phyloP scores from a whole-genome alignment of 2,329 filamentous ascomycete species.

The Xylaria sp. region DNA sequence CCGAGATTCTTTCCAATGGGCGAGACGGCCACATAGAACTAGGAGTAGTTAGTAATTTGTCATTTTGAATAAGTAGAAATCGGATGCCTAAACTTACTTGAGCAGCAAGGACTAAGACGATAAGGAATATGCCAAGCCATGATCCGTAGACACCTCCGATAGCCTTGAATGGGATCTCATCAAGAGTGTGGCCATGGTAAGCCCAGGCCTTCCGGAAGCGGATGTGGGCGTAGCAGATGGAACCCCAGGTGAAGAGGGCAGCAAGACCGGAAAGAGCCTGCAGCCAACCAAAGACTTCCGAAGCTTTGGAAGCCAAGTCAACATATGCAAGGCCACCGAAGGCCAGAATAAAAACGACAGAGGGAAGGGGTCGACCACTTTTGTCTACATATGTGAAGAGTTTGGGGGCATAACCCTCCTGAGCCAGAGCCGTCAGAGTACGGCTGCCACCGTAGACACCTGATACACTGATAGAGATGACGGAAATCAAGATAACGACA shows the following conservation, averaged over 20 bases:
- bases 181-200: slow-evolving; percentile 67
- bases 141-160: slow-evolving; percentile 71
- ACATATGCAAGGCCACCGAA: slow-evolving; percentile 64
- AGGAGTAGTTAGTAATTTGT: slow-evolving; percentile 11
- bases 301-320: slow-evolving; percentile 56
- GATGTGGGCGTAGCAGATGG: slow-evolving; percentile 74
- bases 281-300: slow-evolving; percentile 71
- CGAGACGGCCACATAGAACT: slow-evolving; percentile 59
- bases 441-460: slow-evolving; percentile 69
- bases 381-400: slow-evolving; percentile 68
- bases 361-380: slow-evolving; percentile 64
- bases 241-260: slow-evolving; percentile 75
- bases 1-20: slow-evolving; percentile 47
- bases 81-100: slow-evolving; percentile 52
- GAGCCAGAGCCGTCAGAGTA: slow-evolving; percentile 67
- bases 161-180: slow-evolving; percentile 74
- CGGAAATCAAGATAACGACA: slow-evolving; percentile 66
- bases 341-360: slow-evolving; percentile 58
- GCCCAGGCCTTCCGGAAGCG: slow-evolving; percentile 74
- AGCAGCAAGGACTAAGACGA: slow-evolving; percentile 65
- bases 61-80: background rate
- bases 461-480: slow-evolving; percentile 68
- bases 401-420: slow-evolving; percentile 67
- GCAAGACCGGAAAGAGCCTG: slow-evolving; percentile 71
- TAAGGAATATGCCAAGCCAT: slow-evolving; percentile 69